Percentiles rank a stretch among this genome's conserved stretches.
These are phyloP conservation scores for Verticillium isaacii DNA, from an alignment of 2,329 filamentous ascomycete genomes.

Conservation along the genomic window DNA sequence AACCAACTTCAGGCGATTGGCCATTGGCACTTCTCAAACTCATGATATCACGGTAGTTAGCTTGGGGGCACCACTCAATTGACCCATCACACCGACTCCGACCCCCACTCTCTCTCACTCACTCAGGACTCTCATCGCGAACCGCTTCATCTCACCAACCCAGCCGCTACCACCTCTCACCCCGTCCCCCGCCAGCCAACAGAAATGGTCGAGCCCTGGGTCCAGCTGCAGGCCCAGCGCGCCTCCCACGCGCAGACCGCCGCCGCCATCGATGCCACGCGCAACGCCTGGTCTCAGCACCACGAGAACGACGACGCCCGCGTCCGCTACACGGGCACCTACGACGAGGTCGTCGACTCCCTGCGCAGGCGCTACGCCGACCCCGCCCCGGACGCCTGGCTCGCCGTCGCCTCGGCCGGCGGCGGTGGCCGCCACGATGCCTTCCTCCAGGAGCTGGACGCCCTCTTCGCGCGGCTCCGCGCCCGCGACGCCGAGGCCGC, in stretches of 20 bases:
- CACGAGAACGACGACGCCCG: constrained; percentile 37
- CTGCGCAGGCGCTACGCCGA: constrained; percentile 36
- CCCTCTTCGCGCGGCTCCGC: constrained; percentile 42
- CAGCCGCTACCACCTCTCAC: neutral
- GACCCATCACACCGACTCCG: too few relatives aligned
- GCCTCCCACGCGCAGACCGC: constrained; percentile 8
- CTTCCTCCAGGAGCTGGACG: constrained; percentile 46
- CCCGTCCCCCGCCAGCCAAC: neutral
- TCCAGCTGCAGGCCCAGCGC: neutral
- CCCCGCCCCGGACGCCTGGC: constrained; percentile 42
- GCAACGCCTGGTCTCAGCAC: constrained; percentile 33
- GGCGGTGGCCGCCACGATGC: constrained; percentile 26
- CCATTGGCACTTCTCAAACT: too few relatives aligned
- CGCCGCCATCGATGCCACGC: constrained; percentile 36
- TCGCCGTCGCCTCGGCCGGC: constrained; percentile 23
- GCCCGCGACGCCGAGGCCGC: constrained; percentile 35
- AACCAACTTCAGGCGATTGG: too few relatives aligned
- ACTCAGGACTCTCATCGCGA: too few relatives aligned
- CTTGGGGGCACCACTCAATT: too few relatives aligned
- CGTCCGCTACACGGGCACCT: constrained; percentile 43
- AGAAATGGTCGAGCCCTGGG: neutral
- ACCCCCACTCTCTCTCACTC: too few relatives aligned
- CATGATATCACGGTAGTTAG: too few relatives aligned
- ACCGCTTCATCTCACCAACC: too few relatives aligned
- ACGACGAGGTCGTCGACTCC: constrained; percentile 39